Evolutionary conservation across 2,329 filamentous ascomycete genomes (phyloP).

Genomic region (Arthrinium phaeospermum): DNA sequence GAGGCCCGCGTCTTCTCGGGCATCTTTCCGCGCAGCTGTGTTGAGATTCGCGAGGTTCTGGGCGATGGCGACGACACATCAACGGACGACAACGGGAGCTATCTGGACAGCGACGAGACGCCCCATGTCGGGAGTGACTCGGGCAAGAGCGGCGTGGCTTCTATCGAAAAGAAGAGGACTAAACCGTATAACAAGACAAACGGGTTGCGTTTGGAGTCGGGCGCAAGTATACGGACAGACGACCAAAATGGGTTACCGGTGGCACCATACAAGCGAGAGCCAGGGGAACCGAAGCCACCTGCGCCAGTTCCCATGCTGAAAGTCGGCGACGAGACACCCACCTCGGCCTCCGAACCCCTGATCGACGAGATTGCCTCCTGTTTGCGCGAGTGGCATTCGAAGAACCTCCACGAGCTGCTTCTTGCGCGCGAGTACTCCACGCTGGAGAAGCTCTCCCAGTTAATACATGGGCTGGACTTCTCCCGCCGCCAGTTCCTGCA

Average conservation of each 20-base stretch:
- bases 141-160: constrained; percentile 58
- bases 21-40: constrained; percentile 93
- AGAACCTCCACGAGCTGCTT: constrained; percentile 90
- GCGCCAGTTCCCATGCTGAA: constrained; percentile 97
- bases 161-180: constrained; percentile 43
- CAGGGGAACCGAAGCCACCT: constrained; percentile 75
- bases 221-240: constrained; percentile 17
- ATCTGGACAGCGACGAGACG: constrained; percentile 38
- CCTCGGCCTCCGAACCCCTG: constrained; percentile 84
- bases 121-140: constrained; percentile 52
- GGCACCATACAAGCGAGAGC: constrained; percentile 59
- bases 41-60: constrained; percentile 91
- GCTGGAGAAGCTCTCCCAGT: constrained; percentile 79
- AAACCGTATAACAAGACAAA: constrained; percentile 34
- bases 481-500: constrained; percentile 90
- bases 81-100: constrained; percentile 46
- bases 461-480: constrained; percentile 84
- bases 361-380: constrained; percentile 98
- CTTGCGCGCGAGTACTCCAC: constrained; percentile 81
- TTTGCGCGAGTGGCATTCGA: constrained; percentile 96
- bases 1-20: constrained; percentile 98
- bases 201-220: constrained; percentile 23
- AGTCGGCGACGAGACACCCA: constrained; percentile 95
- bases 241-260: constrained; percentile 20
- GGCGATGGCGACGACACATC: constrained; percentile 68